A percentile compares a stretch with the other conserved stretches of the same genome.
Evolutionary conservation across 768 basidiomycete genomes (phyloP).

Genomic region (Collybia nuda): DNA sequence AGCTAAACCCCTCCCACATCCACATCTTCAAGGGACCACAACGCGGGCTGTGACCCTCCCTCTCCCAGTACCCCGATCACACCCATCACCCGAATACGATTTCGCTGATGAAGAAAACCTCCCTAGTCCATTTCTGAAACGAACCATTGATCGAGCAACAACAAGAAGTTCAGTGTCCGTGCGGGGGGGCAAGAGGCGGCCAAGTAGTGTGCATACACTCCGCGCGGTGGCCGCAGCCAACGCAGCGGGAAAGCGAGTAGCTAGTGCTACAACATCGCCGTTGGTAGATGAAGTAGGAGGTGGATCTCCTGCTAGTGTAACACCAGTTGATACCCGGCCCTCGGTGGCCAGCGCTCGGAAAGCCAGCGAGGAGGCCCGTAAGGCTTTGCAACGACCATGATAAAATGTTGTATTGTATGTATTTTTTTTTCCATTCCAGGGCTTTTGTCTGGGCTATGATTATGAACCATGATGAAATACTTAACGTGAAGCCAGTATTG

Average conservation of each 20-base stretch:
- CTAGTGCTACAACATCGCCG: conserved; percentile 4
- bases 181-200: conserved; percentile 35
- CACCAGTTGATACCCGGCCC: conserved; percentile 27
- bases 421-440: no score
- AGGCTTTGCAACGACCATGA: conserved; percentile 38
- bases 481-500: neutral
- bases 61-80: conserved; percentile 24
- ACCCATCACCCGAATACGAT: conserved; percentile 55
- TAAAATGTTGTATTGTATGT: no score
- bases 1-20: conserved; percentile 43
- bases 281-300: neutral
- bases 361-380: conserved; percentile 53
- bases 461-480: no score
- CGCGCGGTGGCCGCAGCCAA: conserved; percentile 64
- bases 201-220: conserved; percentile 52
- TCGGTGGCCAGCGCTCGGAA: conserved; percentile 45
- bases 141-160: conserved; percentile 25
- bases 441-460: no score
- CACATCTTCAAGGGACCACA: conserved; percentile 30
- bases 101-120: conserved; percentile 80
- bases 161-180: conserved; percentile 4
- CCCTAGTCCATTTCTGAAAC: conserved; percentile 80
- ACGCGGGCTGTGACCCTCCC: conserved; percentile 13
- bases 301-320: neutral
- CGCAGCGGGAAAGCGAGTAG: conserved; percentile 32